phyloP scores from a whole-genome alignment of 441 rosid genomes.

The Lepidium campestre region DNA sequence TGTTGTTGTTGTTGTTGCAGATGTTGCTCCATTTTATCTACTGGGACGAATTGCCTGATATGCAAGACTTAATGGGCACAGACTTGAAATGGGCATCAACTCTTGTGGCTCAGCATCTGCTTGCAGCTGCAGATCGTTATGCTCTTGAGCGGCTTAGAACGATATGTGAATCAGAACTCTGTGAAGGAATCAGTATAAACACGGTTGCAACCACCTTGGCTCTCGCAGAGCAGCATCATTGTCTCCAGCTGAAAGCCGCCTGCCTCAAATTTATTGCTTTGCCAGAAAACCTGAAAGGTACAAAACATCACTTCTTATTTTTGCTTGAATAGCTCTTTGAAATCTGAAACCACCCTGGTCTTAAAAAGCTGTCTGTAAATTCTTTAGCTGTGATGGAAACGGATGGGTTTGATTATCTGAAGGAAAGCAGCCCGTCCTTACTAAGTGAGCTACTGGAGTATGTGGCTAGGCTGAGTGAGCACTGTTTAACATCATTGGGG shows the following conservation, averaged over 20 bases:
- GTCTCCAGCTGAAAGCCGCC: conserved; percentile 67
- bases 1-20: conserved; percentile 31
- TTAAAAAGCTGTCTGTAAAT: neutral
- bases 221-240: conserved; percentile 91
- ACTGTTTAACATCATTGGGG: conserved; percentile 40
- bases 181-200: conserved; percentile 74
- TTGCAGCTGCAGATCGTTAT: conserved; percentile 90
- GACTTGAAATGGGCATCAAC: conserved; percentile 72
- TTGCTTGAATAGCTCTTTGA: neutral
- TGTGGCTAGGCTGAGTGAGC: conserved; percentile 62
- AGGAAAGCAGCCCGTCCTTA: conserved; percentile 60
- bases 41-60: conserved; percentile 74
- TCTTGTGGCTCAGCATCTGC: conserved; percentile 86
- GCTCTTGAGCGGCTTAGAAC: conserved; percentile 74
- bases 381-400: conserved; percentile 63
- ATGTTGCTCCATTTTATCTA: conserved; percentile 81
- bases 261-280: conserved; percentile 79
- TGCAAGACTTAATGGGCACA: conserved; percentile 70
- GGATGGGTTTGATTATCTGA: conserved; percentile 66
- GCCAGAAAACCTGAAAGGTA: conserved; percentile 68
- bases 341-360: neutral
- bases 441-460: conserved; percentile 61
- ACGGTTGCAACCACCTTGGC: conserved; percentile 85
- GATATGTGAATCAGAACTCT: conserved; percentile 65
- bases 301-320: neutral